Base-by-base conservation (phyloP, 2,329 filamentous ascomycete genomes). In the Colletotrichum sp. region DNA sequence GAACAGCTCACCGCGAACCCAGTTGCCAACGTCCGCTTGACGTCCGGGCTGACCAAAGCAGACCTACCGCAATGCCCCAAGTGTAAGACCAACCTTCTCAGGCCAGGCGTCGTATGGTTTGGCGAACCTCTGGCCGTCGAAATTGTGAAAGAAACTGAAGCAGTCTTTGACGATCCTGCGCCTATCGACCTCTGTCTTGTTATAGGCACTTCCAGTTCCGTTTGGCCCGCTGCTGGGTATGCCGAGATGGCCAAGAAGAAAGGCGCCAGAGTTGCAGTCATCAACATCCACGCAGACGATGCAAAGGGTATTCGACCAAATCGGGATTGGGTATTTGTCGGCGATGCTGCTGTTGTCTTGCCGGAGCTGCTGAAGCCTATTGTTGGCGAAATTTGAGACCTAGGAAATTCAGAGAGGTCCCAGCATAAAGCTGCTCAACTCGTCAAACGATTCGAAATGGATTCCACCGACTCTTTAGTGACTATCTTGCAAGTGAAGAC, bases 101-200 rank as follows among this genome's bases (percentile, higher is more conserved):
- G 93, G 7, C 93, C 93, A 0, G 91, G 90, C 10, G 92, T 94
- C 0, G 92, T 94, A 6, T 94, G 93, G 93, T 94, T 94, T 79
- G 90, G 90, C 36, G 93, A 94, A 81, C 71, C 82, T 13, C 84
- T 94, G 5, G 91, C 92, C 0, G 76, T 78, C 6, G 81, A 88
- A 15, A 89, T 90, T 4, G 78, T 93, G 1, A 71, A 84, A 0
- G 83, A 85, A 13, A 87, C 93, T 6, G 87, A 93, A 43, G 79
- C 85, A 0, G 93, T 89, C 83, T 86, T 94, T 57, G 76, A 82
- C 0, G 77, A 83, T 1, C 82, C 83, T 1, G 80, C 84, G 2
- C 81, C 82, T 13, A 88, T 94, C 52, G 92, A 94, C 79, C 83
- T 94, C 59, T 93, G 93, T 66, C 84, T 94, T 78, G 92, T 94